Base-by-base conservation (phyloP, 495 filamentous ascomycete genomes). In the Penicillium soppii region DNA sequence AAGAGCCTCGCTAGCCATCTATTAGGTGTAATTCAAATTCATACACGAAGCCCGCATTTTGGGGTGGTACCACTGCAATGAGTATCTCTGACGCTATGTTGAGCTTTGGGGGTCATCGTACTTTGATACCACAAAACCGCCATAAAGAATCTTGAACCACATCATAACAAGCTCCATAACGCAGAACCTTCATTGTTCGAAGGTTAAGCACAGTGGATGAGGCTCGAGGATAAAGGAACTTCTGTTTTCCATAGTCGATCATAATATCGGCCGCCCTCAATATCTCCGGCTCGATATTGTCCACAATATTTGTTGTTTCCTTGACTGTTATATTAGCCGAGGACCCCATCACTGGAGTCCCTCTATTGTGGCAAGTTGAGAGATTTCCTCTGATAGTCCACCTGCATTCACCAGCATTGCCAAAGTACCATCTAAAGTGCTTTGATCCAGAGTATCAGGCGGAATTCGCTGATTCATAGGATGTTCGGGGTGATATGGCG, bases 201-300 rank as follows among this genome's bases (percentile, higher is more conserved):
- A 72, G 67, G 44, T 70, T 53, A 35, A 69, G 52, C 56, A 70
- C 65, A 4, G 63, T 70, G 1, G 65, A 70, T 35, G 65, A 65
- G 10, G 53, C 47, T 3, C 65, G 54, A 16, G 60, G 63, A 16
- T 54, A 12, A 30, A 44, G 43, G 22, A 54, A 67, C 52, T 59
- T 62, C 20, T 57, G 47, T 40, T 53, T 41, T 16, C 67, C 63
- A 30, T 69, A 67, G 36, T 72, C 61, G 20, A 70, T 46, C 5
- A 70, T 50, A 33, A 69, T 61, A 49, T 65, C 61, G 3, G 65
- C 67, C 0, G 43, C 56, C 1, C 21, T 40, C 7, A 33, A 37
- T 15, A 69, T 56, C 20, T 69, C 67, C 9, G 53, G 48, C 37
- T 69, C 62, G 15, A 72, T 66, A 16, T 69, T 65, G 13, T 66